These are phyloP conservation scores for Cercospora sesami DNA, from an alignment of 2,329 filamentous ascomycete species.

Conservation along the genomic window DNA sequence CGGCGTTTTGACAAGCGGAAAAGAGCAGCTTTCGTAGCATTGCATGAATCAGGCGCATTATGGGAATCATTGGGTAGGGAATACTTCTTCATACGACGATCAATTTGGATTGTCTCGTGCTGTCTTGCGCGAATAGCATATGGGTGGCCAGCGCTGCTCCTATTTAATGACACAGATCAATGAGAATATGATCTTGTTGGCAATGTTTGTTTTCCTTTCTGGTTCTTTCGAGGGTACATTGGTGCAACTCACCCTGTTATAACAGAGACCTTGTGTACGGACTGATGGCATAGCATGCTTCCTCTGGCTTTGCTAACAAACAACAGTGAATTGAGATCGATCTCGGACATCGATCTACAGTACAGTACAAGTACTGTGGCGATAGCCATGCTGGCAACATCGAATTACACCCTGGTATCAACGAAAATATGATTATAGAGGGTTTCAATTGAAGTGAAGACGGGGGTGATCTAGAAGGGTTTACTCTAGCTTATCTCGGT, in stretches of 20 bases:
- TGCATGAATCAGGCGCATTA: slow-evolving; percentile 3
- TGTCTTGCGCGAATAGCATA: neutral
- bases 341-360: neutral
- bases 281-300: neutral
- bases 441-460: too few relatives aligned
- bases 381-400: neutral
- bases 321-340: neutral
- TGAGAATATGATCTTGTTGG: neutral
- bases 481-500: too few relatives aligned
- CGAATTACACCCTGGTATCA: too few relatives aligned
- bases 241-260: neutral
- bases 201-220: neutral
- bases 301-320: neutral
- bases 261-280: neutral
- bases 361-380: neutral
- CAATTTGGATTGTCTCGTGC: neutral
- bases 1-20: neutral
- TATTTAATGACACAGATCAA: neutral
- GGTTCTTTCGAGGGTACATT: neutral
- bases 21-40: neutral
- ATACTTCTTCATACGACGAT: neutral
- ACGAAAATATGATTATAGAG: too few relatives aligned
- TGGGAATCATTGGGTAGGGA: neutral
- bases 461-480: too few relatives aligned
- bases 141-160: slow-evolving; percentile 7